Evolutionary conservation across 306 rosid species (phyloP).

Genomic region (peach (Prunus persica)): DNA sequence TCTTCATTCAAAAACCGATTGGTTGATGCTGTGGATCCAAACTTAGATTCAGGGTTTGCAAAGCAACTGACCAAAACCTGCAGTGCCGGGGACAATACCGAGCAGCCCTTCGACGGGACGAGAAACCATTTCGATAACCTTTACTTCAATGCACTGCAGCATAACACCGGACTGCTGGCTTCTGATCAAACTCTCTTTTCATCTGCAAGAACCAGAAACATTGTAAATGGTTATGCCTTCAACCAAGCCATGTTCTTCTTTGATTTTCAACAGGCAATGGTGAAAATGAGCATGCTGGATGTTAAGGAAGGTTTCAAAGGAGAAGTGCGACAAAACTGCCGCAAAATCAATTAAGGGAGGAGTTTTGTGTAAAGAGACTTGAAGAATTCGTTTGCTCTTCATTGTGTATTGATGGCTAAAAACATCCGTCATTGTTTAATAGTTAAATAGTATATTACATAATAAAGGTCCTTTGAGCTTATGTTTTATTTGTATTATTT

Average conservation of each 20-base stretch:
- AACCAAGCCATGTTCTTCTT: conserved; percentile 71
- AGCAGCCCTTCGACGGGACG: conserved; percentile 64
- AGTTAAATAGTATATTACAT: not conserved
- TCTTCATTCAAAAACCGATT: conserved; percentile 59
- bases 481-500: no score
- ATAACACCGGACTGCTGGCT: conserved; percentile 51
- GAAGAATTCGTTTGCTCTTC: not conserved
- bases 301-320: conserved; percentile 57
- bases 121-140: conserved; percentile 55
- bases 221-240: conserved; percentile 57
- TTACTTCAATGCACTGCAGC: conserved; percentile 47
- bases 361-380: not conserved
- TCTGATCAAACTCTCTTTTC: conserved; percentile 63
- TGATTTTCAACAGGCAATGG: conserved; percentile 70
- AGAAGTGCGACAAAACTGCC: conserved; percentile 60
- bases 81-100: conserved; percentile 48
- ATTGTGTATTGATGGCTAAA: not conserved
- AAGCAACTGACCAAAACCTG: conserved; percentile 54
- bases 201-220: conserved; percentile 40
- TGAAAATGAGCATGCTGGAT: conserved; percentile 68
- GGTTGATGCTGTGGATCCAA: conserved; percentile 26
- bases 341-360: conserved; percentile 37
- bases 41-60: conserved; percentile 51
- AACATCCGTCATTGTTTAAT: not conserved
- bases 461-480: not conserved